These are phyloP conservation scores for Haematococcus lacustris DNA, from an alignment of 139 green algal species.

Conservation along the genomic window DNA sequence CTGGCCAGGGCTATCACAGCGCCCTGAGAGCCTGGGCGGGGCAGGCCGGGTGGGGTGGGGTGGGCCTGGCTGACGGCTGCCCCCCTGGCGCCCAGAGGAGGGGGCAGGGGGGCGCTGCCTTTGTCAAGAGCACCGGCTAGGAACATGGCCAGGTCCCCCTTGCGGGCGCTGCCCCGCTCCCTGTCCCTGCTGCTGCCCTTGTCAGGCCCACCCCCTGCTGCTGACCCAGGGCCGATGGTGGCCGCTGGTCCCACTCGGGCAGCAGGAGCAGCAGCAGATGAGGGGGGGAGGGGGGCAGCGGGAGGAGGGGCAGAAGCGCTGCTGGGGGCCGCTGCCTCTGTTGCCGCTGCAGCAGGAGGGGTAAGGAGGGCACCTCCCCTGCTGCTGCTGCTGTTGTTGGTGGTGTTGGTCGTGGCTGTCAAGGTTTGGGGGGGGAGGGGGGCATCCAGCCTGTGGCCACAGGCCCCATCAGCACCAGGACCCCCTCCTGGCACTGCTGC, in stretches of 20 bases:
- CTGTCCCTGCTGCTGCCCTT: background rate
- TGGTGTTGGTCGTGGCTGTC: no score
- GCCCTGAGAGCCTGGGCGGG: constrained; percentile 22
- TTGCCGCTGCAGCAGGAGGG: background rate
- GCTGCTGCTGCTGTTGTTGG: background rate
- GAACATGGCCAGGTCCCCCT: constrained; percentile 68
- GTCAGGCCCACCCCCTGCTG: no score
- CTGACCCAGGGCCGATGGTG: no score
- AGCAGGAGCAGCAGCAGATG: no score
- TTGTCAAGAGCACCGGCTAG: constrained; percentile 51
- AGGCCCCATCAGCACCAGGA: no score
- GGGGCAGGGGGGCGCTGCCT: background rate
- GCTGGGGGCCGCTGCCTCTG: background rate
- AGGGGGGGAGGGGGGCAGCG: background rate
- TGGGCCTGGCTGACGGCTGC: background rate
- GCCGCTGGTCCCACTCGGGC: background rate
- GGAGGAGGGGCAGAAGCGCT: background rate
- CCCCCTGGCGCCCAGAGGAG: background rate
- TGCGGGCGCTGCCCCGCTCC: constrained; percentile 16
- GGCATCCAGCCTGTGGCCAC: no score
- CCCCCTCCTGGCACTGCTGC: constrained; percentile 9
- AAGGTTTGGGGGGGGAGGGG: no score
- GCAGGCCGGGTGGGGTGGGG: background rate
- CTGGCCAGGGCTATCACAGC: constrained; percentile 12
- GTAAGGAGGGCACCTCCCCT: background rate